Percentiles rank a stretch among this genome's conserved stretches.
Evolutionary conservation across 257 asterid genomes (phyloP).

Genomic region (Prunella vulgaris): DNA sequence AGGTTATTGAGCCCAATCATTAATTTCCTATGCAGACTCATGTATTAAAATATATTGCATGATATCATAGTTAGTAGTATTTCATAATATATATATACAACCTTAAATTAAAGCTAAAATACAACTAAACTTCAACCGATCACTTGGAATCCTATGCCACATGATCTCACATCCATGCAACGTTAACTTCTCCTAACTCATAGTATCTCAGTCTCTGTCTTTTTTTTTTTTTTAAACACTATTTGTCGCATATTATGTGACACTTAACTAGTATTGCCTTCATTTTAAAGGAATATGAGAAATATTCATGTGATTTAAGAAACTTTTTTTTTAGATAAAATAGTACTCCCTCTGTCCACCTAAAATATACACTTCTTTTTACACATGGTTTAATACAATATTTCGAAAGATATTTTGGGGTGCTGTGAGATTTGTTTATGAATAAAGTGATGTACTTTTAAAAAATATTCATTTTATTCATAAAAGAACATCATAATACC

Average conservation of each 20-base stretch:
- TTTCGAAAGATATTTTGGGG: too few relatives aligned
- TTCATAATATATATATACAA: conserved; percentile 16
- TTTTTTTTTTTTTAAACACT: not conserved
- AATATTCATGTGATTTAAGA: too few relatives aligned
- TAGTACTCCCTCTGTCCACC: too few relatives aligned
- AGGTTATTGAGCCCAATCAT: conserved; percentile 32
- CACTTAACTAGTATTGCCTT: not conserved
- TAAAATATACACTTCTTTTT: too few relatives aligned
- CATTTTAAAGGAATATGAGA: too few relatives aligned
- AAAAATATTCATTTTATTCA: too few relatives aligned
- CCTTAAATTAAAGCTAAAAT: conserved; percentile 13
- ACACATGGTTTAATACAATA: too few relatives aligned
- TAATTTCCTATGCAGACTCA: conserved; percentile 16
- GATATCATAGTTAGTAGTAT: not conserved
- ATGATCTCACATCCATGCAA: conserved; percentile 24
- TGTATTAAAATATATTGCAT: conserved; percentile 8
- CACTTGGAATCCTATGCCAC: conserved; percentile 43
- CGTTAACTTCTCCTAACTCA: not conserved
- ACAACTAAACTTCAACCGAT: conserved; percentile 44
- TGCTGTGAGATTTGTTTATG: too few relatives aligned
- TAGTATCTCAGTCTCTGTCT: not conserved
- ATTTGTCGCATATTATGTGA: not conserved
- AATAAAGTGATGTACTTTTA: too few relatives aligned
- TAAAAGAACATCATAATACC: too few relatives aligned
- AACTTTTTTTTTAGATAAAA: too few relatives aligned